Percentiles rank a stretch among this genome's conserved stretches.
Conservation (phyloP, 2,329 filamentous ascomycete species). For the Alternaria arborescens region DNA sequence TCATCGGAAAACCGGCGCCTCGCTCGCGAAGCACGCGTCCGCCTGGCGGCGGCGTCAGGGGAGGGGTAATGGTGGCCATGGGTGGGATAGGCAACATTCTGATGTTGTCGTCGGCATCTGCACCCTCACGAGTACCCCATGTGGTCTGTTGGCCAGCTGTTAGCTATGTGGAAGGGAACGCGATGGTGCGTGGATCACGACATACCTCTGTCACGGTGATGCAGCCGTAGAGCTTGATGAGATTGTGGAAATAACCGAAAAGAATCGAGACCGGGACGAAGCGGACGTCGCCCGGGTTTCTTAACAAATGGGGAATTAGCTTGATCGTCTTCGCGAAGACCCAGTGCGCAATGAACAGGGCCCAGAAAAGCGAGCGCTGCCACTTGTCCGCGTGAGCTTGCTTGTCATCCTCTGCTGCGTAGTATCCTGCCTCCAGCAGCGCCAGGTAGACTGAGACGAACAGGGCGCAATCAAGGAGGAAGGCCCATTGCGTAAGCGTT, state of each 20-base stretch:
- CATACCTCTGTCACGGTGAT: slow-evolving; percentile 67
- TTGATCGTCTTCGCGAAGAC: slow-evolving; percentile 92
- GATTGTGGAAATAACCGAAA: slow-evolving; percentile 91
- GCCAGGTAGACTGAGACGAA: slow-evolving; percentile 43
- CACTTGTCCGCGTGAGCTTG: slow-evolving; percentile 27
- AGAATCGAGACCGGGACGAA: slow-evolving; percentile 85
- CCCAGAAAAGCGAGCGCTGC: slow-evolving; percentile 42
- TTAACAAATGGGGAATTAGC: slow-evolving; percentile 83
- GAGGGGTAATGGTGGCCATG: slow-evolving; percentile 46
- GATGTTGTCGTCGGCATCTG: slow-evolving; percentile 72
- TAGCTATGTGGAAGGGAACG: slow-evolving; percentile 22
- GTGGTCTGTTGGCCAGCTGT: slow-evolving; percentile 71
- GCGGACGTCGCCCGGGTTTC: slow-evolving; percentile 81
- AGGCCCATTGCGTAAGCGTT: slow-evolving; percentile 88
- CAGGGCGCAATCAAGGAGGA: slow-evolving; percentile 72
- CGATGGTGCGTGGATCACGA: slow-evolving; percentile 32
- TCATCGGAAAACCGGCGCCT: slow-evolving; percentile 38
- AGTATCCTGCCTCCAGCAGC: slow-evolving; percentile 44
- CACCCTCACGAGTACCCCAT: slow-evolving; percentile 93
- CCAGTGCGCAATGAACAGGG: slow-evolving; percentile 52
- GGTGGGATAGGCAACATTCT: slow-evolving; percentile 50
- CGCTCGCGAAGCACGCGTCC: slow-evolving; percentile 49
- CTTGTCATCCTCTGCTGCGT: slow-evolving; percentile 28
- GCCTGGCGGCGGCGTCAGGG: slow-evolving; percentile 44
- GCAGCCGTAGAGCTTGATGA: slow-evolving; percentile 90